These are phyloP conservation scores for Starmerella geochares DNA, from an alignment of 805 yeast genomes.

Conservation along the genomic window DNA sequence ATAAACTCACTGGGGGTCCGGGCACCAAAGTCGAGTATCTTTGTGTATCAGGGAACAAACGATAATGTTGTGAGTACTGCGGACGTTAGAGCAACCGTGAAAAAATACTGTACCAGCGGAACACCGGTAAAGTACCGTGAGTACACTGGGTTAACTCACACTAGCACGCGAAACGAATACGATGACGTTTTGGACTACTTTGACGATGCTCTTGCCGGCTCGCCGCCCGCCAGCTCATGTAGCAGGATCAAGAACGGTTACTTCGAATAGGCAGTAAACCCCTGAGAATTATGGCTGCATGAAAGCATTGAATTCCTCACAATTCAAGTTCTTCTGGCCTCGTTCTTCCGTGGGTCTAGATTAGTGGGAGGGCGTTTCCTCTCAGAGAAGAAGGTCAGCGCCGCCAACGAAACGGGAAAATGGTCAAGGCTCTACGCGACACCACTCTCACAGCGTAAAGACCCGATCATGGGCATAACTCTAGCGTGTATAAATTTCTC, in stretches of 20 bases:
- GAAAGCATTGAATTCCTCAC: too few relatives aligned
- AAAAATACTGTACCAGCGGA: constrained; percentile 25
- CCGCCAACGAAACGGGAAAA: too few relatives aligned
- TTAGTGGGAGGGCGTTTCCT: too few relatives aligned
- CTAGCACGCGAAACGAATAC: constrained; percentile 1
- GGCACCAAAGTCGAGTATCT: constrained; percentile 24
- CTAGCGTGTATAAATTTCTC: too few relatives aligned
- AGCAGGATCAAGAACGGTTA: neutral
- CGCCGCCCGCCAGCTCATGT: constrained; percentile 8
- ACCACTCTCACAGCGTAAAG: too few relatives aligned
- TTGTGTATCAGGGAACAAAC: constrained; percentile 26
- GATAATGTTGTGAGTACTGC: constrained; percentile 24
- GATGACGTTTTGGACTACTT: constrained; percentile 15
- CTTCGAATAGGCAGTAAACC: neutral
- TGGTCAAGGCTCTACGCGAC: too few relatives aligned
- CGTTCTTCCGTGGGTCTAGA: too few relatives aligned
- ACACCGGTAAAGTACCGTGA: constrained; percentile 22
- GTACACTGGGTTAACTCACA: constrained; percentile 17
- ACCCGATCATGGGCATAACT: too few relatives aligned
- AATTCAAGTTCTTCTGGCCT: too few relatives aligned
- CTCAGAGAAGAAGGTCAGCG: too few relatives aligned
- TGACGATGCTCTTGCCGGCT: constrained; percentile 7
- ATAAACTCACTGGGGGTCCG: constrained; percentile 24
- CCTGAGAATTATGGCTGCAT: too few relatives aligned
- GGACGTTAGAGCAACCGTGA: constrained; percentile 19